Conservation (phyloP, 2,329 filamentous ascomycete genomes). For the Clonostachys sp. region DNA sequence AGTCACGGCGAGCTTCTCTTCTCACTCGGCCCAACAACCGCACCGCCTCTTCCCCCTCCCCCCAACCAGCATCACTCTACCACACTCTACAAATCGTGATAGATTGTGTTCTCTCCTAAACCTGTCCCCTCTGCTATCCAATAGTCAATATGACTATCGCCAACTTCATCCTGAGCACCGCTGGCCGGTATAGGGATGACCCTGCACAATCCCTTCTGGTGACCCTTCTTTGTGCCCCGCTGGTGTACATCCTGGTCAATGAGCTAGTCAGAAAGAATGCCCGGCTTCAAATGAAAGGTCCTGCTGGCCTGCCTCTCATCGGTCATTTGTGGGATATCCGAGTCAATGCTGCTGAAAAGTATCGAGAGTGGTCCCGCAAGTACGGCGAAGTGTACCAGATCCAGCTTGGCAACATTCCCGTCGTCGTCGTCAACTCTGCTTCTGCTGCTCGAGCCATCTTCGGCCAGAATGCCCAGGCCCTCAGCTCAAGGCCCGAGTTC, state of each 20-base stretch:
- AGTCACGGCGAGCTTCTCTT: too few species aligned
- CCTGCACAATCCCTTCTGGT: conserved; percentile 10
- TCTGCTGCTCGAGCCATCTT: conserved; percentile 45
- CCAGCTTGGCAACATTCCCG: conserved; percentile 49
- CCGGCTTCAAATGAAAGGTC: conserved; percentile 42
- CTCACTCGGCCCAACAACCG: too few species aligned
- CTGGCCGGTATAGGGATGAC: neutral
- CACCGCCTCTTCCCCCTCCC: too few species aligned
- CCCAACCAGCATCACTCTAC: too few species aligned
- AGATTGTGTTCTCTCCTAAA: too few species aligned
- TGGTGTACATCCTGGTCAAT: conserved; percentile 41
- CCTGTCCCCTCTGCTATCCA: too few species aligned
- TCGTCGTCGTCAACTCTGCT: conserved; percentile 52
- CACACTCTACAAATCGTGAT: too few species aligned
- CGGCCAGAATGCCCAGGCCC: conserved; percentile 44
- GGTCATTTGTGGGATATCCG: conserved; percentile 52
- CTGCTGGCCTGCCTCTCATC: conserved; percentile 44
- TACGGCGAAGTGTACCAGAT: conserved; percentile 50
- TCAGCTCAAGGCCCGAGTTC: conserved; percentile 51
- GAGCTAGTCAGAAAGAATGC: conserved; percentile 39
- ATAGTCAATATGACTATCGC: conserved; percentile 15
- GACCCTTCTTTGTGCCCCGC: conserved; percentile 18
- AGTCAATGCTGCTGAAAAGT: conserved; percentile 50
- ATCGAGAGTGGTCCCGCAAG: conserved; percentile 45
- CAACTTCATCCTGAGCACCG: conserved; percentile 8